Conservation (phyloP, 163 green algal genomes). For the Scenedesmus sp. region DNA sequence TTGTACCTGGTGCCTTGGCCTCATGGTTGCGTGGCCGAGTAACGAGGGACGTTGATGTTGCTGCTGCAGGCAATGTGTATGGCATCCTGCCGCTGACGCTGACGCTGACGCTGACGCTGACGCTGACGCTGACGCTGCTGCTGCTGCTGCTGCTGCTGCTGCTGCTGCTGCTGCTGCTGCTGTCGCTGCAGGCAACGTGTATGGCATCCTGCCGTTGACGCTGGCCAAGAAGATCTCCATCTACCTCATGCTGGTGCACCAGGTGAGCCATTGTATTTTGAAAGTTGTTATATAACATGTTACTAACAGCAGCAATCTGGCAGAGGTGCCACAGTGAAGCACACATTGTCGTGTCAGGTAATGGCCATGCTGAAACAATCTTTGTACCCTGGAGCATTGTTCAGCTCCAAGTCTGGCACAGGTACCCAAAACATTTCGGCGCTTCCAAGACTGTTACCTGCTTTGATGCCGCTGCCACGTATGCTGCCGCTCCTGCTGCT, state of each 20-base stretch:
- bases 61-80: constrained; percentile 52
- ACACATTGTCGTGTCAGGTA: too few relatives aligned
- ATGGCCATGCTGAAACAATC: not conserved
- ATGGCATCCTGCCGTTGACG: constrained; percentile 38
- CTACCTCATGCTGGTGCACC: constrained; percentile 48
- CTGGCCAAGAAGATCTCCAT: constrained; percentile 38
- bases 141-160: not conserved
- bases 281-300: not conserved
- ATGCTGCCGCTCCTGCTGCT: not conserved
- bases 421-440: too few relatives aligned
- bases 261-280: not conserved
- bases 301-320: not conserved
- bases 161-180: constrained; percentile 6
- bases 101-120: not conserved
- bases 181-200: constrained; percentile 51
- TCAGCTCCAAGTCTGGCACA: too few relatives aligned
- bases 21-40: too few relatives aligned
- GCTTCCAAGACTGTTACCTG: not conserved
- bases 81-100: constrained; percentile 30
- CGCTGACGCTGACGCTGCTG: not conserved
- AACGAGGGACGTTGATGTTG: not conserved
- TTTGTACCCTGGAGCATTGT: too few relatives aligned
- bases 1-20: too few relatives aligned
- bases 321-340: too few relatives aligned
- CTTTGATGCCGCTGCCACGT: not conserved